Evolutionary conservation across 139 green algal genomes (phyloP), one percentile per base, ranked within the genome.

Genomic region (Micractinium sp.): DNA sequence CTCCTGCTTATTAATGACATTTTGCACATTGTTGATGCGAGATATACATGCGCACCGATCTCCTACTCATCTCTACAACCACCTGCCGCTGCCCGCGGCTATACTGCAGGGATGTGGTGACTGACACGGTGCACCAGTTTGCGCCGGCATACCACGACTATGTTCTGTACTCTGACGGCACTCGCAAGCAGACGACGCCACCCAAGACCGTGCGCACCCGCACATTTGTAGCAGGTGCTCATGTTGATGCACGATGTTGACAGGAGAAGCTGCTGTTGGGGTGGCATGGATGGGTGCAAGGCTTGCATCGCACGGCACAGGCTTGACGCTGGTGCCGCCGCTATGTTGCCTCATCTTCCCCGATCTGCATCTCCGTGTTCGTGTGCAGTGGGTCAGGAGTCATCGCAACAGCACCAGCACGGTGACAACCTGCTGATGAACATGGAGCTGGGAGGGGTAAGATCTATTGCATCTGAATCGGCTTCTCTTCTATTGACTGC

Each of bases 101-200:
- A 13, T 78, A 78, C 47, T 73, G 82, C 63, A 92, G 90, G n/a
- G 97, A 99, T 80, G 95, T 99, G 4, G 94, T 98, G 1, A 92
- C 90, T 4, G 97, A 99, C 89, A 98, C 96, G 33, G 92, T 98
- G 53, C 96, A 98, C 87, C 95, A 97, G 93, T 99, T 99, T 92
- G 97, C 96, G 35, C 95, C 97, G 0, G 93, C 94, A 36, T 99
- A 99, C 92, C 94, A 97, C 41, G 93, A 98, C 84, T 99, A 99
- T 85, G 96, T 98, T 82, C 94, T 99, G 39, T 98, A 99, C 93
- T 94, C 85, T 12, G 95, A 98, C 82, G 94, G 94, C 29, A 92
- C 91, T 25, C 93, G 93, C 74, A 96, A 96, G 83, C 90, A 88
- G 74, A 88, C n/a, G 39, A 71, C 71, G 38, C 86, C 61, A 5